Evolutionary conservation across 1,139 yeast species (phyloP).

Genomic region (Zygotorulaspora mrakii): DNA sequence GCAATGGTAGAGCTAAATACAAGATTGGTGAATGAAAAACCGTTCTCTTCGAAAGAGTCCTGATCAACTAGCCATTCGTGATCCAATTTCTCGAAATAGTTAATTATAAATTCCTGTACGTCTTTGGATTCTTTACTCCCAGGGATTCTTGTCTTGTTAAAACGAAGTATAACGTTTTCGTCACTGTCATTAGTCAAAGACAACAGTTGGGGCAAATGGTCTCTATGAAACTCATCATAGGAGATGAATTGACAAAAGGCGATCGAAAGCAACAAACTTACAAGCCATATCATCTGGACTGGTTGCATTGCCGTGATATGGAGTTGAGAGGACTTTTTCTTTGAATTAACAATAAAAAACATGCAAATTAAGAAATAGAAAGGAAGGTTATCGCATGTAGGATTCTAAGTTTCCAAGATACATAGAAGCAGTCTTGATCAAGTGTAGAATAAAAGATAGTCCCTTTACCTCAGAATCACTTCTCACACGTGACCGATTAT

Average conservation of each 20-base stretch:
- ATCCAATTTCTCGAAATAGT: slow-evolving; percentile 29
- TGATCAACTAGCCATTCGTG: slow-evolving; percentile 40
- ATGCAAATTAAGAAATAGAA: too few relatives aligned
- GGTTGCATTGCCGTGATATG: not conserved
- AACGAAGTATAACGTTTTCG: slow-evolving; percentile 28
- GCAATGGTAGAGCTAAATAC: slow-evolving; percentile 38
- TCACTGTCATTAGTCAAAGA: slow-evolving; percentile 11
- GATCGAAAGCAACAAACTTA: not conserved
- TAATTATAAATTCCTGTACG: slow-evolving; percentile 41
- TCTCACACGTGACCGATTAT: not conserved
- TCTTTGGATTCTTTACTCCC: slow-evolving; percentile 43
- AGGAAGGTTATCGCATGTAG: too few relatives aligned
- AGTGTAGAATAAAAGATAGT: too few relatives aligned
- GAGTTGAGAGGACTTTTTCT: too few relatives aligned
- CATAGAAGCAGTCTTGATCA: too few relatives aligned
- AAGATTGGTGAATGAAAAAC: slow-evolving; percentile 45
- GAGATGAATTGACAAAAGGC: slow-evolving; percentile 5
- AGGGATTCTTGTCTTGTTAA: slow-evolving; percentile 43
- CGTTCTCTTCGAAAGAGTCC: slow-evolving; percentile 42
- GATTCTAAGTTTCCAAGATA: too few relatives aligned
- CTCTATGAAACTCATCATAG: slow-evolving; percentile 7
- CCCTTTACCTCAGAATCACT: not conserved
- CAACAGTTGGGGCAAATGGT: slow-evolving; percentile 15
- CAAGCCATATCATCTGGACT: slow-evolving; percentile 1
- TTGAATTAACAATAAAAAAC: too few relatives aligned